Conservation (phyloP, 176 grass and related monocot species). For the Oryza nivara region DNA sequence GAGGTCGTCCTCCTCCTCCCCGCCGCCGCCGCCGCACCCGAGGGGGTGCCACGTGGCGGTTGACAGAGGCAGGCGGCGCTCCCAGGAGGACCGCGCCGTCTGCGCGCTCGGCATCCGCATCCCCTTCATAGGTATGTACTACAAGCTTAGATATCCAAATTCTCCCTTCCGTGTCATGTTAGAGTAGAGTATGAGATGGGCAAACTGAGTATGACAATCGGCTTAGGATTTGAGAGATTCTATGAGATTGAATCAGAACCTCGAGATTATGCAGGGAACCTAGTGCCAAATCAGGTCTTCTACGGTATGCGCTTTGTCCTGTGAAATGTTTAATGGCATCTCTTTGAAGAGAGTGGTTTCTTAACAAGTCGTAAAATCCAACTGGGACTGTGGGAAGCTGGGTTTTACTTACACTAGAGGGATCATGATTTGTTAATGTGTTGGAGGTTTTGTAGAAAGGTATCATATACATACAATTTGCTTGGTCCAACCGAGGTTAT, state of each 20-base stretch:
- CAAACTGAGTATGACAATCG: neutral
- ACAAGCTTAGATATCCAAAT: neutral
- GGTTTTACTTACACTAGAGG: neutral
- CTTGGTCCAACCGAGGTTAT: neutral
- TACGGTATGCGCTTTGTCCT: neutral
- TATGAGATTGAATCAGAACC: neutral
- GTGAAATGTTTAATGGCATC: neutral
- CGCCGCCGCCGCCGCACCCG: constrained; percentile 24
- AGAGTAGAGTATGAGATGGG: neutral
- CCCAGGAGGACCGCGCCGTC: constrained; percentile 81
- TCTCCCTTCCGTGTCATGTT: neutral
- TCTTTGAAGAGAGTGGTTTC: neutral
- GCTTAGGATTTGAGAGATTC: neutral
- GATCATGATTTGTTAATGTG: neutral
- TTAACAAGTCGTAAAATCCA: neutral
- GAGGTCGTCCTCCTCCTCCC: neutral
- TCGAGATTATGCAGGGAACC: neutral
- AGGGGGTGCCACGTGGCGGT: constrained; percentile 61
- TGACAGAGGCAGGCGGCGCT: constrained; percentile 64
- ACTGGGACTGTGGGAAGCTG: neutral
- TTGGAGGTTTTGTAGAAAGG: neutral
- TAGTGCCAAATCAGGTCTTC: neutral
- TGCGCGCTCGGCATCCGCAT: constrained; percentile 88
- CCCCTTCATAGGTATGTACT: constrained; percentile 64
- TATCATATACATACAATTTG: neutral